A percentile compares a stretch with the other conserved stretches of the same genome.
Evolutionary conservation across 371 early-diverging fungal genomes (phyloP).

Genomic region (Lichtheimia ramosa): DNA sequence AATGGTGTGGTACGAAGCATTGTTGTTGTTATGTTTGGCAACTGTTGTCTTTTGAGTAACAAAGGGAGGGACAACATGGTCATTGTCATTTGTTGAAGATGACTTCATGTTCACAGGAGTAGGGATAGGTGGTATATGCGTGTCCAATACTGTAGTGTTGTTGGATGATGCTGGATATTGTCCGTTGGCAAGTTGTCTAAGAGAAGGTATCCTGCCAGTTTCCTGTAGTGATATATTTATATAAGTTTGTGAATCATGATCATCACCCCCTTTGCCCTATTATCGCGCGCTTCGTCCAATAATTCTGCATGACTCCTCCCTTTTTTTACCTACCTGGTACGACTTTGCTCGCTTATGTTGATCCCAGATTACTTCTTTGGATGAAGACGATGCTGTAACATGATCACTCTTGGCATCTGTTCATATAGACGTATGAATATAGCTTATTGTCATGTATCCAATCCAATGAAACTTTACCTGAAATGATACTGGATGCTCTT

Average conservation of each 20-base stretch:
- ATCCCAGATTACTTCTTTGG: constrained; percentile 20
- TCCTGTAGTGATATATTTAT: constrained; percentile 16
- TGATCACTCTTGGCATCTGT: constrained; percentile 30
- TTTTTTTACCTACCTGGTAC: constrained; percentile 25
- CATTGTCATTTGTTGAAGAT: constrained; percentile 1
- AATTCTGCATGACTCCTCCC: too few species aligned
- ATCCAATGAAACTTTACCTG: neutral
- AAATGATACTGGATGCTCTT: constrained; percentile 18
- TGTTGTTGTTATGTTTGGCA: constrained; percentile 1
- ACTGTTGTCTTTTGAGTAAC: neutral
- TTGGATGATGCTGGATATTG: neutral
- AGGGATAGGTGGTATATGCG: constrained; percentile 3
- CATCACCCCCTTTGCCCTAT: too few species aligned
- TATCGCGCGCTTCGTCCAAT: too few species aligned
- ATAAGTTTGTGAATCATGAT: too few species aligned
- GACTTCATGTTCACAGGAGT: constrained; percentile 1
- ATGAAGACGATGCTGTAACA: constrained; percentile 10
- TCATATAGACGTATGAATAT: too few species aligned
- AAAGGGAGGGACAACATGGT: neutral
- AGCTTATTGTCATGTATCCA: too few species aligned
- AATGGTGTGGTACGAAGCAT: constrained; percentile 11
- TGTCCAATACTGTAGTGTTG: neutral
- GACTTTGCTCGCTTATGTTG: constrained; percentile 37
- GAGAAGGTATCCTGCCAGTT: constrained; percentile 8
- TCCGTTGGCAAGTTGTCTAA: constrained; percentile 5